Evolutionary conservation across 306 rosid species (phyloP).

Genomic region (Phaseolus lunatus): DNA sequence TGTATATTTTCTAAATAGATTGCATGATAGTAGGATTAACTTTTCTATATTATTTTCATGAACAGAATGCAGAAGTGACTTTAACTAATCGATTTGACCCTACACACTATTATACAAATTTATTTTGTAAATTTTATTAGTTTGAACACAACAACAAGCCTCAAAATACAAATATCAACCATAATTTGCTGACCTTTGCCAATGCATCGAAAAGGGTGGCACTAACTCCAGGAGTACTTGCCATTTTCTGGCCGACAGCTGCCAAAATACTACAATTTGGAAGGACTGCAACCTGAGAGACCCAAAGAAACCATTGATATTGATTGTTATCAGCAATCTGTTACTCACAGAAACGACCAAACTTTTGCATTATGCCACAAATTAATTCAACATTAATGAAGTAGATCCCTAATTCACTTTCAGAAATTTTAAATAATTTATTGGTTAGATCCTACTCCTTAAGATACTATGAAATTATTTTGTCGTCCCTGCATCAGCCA

Average conservation of each 20-base stretch:
- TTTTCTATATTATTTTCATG: not conserved
- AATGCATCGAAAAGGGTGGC: constrained; percentile 84
- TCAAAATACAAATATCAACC: constrained; percentile 16
- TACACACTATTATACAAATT: too few relatives aligned
- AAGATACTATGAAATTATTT: not conserved
- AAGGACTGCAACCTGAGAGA: constrained; percentile 68
- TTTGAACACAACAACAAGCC: not conserved
- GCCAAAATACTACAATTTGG: constrained; percentile 88
- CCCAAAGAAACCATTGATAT: too few relatives aligned
- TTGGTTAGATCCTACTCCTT: not conserved
- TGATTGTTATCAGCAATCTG: too few relatives aligned
- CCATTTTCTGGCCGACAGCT: constrained; percentile 89
- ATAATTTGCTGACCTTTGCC: constrained; percentile 70
- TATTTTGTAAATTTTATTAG: not conserved
- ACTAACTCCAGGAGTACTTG: constrained; percentile 89
- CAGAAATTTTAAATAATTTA: not conserved
- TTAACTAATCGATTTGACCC: too few relatives aligned
- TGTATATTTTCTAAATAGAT: not conserved
- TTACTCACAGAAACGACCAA: too few relatives aligned
- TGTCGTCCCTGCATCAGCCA: not conserved
- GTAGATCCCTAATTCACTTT: not conserved
- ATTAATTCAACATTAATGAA: not conserved
- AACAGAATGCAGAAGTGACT: too few relatives aligned
- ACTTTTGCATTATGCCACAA: not conserved
- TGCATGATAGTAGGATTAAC: not conserved